Base-by-base conservation (phyloP, 176 grass and related monocot species). In the Rhynchospora tenuis region DNA sequence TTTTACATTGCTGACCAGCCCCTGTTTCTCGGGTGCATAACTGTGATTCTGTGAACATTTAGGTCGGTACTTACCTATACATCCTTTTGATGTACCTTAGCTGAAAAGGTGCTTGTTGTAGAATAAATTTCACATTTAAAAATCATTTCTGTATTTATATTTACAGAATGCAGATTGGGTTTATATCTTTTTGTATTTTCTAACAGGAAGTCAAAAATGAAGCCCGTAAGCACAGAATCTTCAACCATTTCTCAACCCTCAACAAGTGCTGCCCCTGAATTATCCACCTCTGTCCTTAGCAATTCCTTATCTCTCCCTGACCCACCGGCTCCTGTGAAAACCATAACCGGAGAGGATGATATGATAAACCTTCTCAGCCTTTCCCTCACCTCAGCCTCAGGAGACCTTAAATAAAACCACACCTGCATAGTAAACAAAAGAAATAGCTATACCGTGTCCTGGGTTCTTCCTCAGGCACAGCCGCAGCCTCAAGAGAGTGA, bases 321-420 rank as follows among this genome's bases (percentile, higher is more conserved):
- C 66, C 89, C 86, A 67, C 88, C 79, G 51, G 59, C 60, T 6
- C 84, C 84, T 10, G 84, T 91, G 46, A 91, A 78, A 61, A 89
- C 68, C 61, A 60, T 62, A 20, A 82, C 42, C 67, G 87, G 91
- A 87, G 89, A 93, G 28, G 86, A 97, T 68, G 89, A 91, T 56
- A 86, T 97, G 22, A 87, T 64, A 13, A 83, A 91, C 50, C 94
- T 97, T 64, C 88, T 93, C 20, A 89, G 87, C 62, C 86, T 93
- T 57, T 84, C 94, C 42, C 22, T 93, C 84, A 4, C 68, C 27
- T 48, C 44, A 77, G 83, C 26, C 44, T 55, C 73, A 75, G 52
- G 46, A 52, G 71, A 27, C 79, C 57, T 80, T 20, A 45, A 86
- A 29, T 43, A 74, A 80, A 52, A 31, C 80, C 48, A 68, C 19